phyloP scores from a whole-genome alignment of 2,329 filamentous ascomycete genomes.

The Hypoxylon sp. region DNA sequence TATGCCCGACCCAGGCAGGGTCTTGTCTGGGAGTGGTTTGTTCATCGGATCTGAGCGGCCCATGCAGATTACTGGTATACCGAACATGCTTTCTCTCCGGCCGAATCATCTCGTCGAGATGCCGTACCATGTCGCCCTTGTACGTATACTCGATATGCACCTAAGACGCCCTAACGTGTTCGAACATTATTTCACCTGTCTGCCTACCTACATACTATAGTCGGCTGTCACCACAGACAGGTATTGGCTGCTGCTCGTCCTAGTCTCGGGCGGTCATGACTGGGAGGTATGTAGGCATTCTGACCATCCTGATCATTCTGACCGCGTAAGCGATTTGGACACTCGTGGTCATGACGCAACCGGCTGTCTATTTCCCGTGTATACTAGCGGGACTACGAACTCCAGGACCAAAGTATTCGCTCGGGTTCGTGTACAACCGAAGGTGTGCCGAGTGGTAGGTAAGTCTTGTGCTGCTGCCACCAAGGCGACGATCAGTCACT shows the following conservation, averaged over 20 bases:
- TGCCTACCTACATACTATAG: too few species aligned
- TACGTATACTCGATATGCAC: constrained; percentile 7
- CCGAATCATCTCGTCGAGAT: background rate
- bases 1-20: background rate
- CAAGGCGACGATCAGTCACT: constrained; percentile 21
- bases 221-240: too few species aligned
- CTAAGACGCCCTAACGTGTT: background rate
- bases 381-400: constrained; percentile 9
- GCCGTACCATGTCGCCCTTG: constrained; percentile 7
- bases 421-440: constrained; percentile 15
- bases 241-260: too few species aligned
- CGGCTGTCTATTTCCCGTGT: constrained; percentile 16
- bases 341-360: constrained; percentile 42
- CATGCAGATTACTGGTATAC: constrained; percentile 4
- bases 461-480: constrained; percentile 18
- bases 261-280: too few species aligned
- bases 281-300: background rate
- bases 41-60: background rate
- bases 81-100: constrained; percentile 9
- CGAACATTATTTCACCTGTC: background rate
- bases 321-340: background rate
- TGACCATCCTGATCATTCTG: too few species aligned
- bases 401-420: constrained; percentile 8
- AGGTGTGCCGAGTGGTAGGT: constrained; percentile 10
- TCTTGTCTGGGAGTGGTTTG: background rate